phyloP scores from a whole-genome alignment of 2,329 filamentous ascomycete genomes.

The Fusarium pseudoanthophilum region DNA sequence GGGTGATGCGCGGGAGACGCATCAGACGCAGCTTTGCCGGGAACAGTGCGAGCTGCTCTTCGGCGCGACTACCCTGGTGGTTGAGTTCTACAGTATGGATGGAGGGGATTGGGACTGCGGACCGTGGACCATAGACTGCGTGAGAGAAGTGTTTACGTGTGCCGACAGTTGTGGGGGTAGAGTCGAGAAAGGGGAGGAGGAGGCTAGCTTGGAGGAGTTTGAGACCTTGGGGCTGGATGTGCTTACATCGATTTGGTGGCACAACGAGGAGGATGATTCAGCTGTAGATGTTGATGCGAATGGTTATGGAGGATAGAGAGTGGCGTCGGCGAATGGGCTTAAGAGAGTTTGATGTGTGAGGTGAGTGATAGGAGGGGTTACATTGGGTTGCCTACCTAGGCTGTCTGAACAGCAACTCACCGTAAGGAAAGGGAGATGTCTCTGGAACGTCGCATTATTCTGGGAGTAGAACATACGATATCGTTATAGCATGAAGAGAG shows the following conservation, averaged over 20 bases:
- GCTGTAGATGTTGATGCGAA: slow-evolving; percentile 14
- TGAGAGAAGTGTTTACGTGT: slow-evolving; percentile 13
- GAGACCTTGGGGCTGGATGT: slow-evolving; percentile 10
- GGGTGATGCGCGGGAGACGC: neutral
- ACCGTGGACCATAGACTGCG: slow-evolving; percentile 10
- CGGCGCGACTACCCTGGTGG: slow-evolving; percentile 7
- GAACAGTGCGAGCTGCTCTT: slow-evolving; percentile 9
- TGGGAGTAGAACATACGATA: neutral
- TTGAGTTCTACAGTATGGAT: slow-evolving; percentile 20
- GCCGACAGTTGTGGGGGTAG: neutral
- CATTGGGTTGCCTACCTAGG: neutral
- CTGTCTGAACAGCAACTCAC: neutral
- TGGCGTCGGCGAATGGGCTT: neutral
- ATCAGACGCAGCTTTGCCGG: slow-evolving; percentile 5
- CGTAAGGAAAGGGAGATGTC: neutral
- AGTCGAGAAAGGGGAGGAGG: neutral
- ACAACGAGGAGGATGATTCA: slow-evolving; percentile 14
- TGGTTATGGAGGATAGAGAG: slow-evolving; percentile 10
- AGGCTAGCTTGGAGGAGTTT: slow-evolving; percentile 9
- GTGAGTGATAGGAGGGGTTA: neutral
- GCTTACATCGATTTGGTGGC: slow-evolving; percentile 10
- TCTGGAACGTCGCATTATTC: neutral
- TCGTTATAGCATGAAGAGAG: neutral
- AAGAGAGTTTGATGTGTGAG: slow-evolving; percentile 1
- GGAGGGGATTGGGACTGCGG: slow-evolving; percentile 11